Percentiles rank a stretch among this genome's conserved stretches.
Evolutionary conservation across 768 basidiomycete genomes (phyloP).

Genomic region (Clavulina sp.): DNA sequence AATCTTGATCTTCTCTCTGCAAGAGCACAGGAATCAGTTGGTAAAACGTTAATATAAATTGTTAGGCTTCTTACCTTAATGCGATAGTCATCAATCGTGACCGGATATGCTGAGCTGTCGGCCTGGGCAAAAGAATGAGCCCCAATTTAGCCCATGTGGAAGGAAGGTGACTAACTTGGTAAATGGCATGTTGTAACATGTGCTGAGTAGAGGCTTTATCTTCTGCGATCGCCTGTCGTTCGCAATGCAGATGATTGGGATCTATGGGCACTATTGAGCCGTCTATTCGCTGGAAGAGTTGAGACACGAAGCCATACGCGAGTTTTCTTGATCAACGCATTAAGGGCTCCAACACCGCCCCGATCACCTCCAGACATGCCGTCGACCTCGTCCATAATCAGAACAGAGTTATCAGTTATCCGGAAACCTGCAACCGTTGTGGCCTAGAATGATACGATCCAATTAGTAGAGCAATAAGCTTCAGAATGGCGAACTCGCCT

Average conservation of each 20-base stretch:
- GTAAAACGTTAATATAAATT: neutral
- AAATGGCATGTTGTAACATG: slow-evolving; percentile 63
- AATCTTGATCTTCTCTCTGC: slow-evolving; percentile 84
- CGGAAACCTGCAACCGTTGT: slow-evolving; percentile 52
- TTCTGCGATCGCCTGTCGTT: slow-evolving; percentile 82
- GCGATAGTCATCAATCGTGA: slow-evolving; percentile 76
- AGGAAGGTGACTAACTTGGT: slow-evolving; percentile 31
- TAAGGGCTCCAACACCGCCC: slow-evolving; percentile 88
- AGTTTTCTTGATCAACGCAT: slow-evolving; percentile 81
- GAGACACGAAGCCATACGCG: slow-evolving; percentile 31
- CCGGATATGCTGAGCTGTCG: slow-evolving; percentile 54
- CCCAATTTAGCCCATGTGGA: neutral
- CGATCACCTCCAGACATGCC: slow-evolving; percentile 98
- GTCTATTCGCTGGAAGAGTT: neutral
- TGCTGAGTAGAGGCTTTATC: slow-evolving; percentile 63
- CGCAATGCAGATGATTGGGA: slow-evolving; percentile 94
- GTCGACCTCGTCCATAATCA: slow-evolving; percentile 99
- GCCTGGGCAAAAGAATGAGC: slow-evolving; percentile 31
- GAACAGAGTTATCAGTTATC: slow-evolving; percentile 63
- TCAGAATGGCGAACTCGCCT: slow-evolving; percentile 21
- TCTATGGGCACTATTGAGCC: slow-evolving; percentile 34
- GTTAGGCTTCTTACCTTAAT: slow-evolving; percentile 48
- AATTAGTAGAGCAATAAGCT: neutral
- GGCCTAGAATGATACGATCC: slow-evolving; percentile 19
- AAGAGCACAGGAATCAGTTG: neutral